Evolutionary conservation across 768 basidiomycete species (phyloP).

Genomic region (Lanmaoa rubissima): DNA sequence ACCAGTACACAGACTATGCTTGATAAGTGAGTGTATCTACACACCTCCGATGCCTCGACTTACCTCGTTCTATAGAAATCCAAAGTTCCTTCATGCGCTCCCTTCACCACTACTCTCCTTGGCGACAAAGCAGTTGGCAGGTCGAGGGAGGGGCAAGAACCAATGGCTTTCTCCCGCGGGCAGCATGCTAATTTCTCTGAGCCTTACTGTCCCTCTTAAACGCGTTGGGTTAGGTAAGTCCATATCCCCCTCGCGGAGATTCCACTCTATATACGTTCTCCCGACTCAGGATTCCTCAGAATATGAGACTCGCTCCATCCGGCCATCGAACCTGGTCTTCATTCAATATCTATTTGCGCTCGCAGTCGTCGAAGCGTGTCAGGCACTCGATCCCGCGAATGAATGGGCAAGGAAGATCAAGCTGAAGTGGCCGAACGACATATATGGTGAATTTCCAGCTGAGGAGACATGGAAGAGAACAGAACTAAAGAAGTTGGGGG

Average conservation of each 20-base stretch:
- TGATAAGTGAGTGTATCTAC: constrained; percentile 63
- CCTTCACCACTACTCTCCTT: constrained; percentile 79
- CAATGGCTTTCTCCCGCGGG: constrained; percentile 91
- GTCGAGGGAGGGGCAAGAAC: constrained; percentile 86
- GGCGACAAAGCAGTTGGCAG: constrained; percentile 84
- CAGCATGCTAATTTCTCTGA: constrained; percentile 67
- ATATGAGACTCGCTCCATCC: constrained; percentile 13
- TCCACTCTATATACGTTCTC: not conserved
- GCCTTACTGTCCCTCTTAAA: constrained; percentile 22
- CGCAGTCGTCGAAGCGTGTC: constrained; percentile 85
- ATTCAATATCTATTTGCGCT: constrained; percentile 90
- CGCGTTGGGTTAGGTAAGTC: constrained; percentile 5
- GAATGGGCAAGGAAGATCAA: constrained; percentile 54
- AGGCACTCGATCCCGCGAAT: constrained; percentile 47
- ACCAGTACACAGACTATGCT: constrained; percentile 95
- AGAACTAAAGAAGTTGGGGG: constrained; percentile 79
- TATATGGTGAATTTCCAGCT: constrained; percentile 67
- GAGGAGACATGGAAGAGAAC: constrained; percentile 28
- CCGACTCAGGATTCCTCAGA: not conserved
- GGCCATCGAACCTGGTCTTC: constrained; percentile 72
- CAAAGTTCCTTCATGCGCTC: constrained; percentile 60
- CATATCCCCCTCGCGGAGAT: not conserved
- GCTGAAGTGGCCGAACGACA: constrained; percentile 97
- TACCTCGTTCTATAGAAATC: constrained; percentile 55
- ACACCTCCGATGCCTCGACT: not conserved